These are phyloP conservation scores for Teratosphaeriaceae sp. DNA, from an alignment of 2,329 filamentous ascomycete species.

Conservation along the genomic window DNA sequence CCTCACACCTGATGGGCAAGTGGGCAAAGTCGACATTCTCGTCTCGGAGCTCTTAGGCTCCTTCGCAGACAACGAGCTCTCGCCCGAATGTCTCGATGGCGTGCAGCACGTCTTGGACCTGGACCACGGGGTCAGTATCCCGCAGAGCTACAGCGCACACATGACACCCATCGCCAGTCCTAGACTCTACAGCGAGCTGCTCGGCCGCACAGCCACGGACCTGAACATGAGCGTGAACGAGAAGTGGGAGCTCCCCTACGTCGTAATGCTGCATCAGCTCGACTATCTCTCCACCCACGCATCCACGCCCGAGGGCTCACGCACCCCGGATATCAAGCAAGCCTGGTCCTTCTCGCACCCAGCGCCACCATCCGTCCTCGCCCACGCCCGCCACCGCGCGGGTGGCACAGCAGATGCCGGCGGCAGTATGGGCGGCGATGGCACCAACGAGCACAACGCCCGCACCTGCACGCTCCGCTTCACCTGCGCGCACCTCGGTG, in stretches of 20 bases:
- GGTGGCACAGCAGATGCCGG: slow-evolving; percentile 62
- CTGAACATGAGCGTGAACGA: slow-evolving; percentile 47
- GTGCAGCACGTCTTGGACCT: slow-evolving; percentile 84
- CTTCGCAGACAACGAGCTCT: slow-evolving; percentile 95
- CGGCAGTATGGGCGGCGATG: slow-evolving; percentile 66
- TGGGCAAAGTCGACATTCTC: slow-evolving; percentile 77
- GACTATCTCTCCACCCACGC: slow-evolving; percentile 69
- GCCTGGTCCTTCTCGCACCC: slow-evolving; percentile 79
- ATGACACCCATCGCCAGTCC: slow-evolving; percentile 87
- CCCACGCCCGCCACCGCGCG: slow-evolving; percentile 49
- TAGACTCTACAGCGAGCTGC: slow-evolving; percentile 74
- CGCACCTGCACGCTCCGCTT: slow-evolving; percentile 75
- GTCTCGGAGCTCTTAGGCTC: slow-evolving; percentile 92
- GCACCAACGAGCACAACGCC: slow-evolving; percentile 85
- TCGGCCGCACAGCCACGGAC: slow-evolving; percentile 47
- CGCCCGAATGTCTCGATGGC: slow-evolving; percentile 91
- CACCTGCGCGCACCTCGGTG: slow-evolving; percentile 68
- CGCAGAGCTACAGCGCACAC: slow-evolving; percentile 86
- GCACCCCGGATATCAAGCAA: slow-evolving; percentile 54
- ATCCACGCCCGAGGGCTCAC: slow-evolving; percentile 21
- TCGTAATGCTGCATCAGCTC: slow-evolving; percentile 84
- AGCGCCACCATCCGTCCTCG: slow-evolving; percentile 53
- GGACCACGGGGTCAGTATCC: slow-evolving; percentile 84
- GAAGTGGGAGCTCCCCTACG: slow-evolving; percentile 87
- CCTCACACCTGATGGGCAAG: slow-evolving; percentile 41